A percentile compares a stretch with the other conserved stretches of the same genome.
phyloP scores from a whole-genome alignment of 768 basidiomycete species.

The Cystofilobasidium ferigula region DNA sequence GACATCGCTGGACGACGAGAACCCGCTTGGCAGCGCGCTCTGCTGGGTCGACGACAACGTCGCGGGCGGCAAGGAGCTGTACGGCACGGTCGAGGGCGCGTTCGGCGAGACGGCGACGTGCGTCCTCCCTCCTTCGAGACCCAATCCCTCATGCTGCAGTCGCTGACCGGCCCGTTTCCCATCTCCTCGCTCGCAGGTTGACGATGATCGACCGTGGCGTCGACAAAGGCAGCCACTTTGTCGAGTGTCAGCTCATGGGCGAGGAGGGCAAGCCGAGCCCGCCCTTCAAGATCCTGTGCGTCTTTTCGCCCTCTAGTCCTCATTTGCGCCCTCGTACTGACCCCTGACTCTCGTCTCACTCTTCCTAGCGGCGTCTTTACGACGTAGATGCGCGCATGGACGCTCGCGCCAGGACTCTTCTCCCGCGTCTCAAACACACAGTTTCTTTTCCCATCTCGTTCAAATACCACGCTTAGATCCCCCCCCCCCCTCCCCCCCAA shows the following conservation, averaged over 20 bases:
- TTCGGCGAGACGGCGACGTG: slow-evolving; percentile 56
- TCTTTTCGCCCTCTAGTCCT: background rate
- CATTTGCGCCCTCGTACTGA: background rate
- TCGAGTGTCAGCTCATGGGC: slow-evolving; percentile 78
- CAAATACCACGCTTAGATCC: too few relatives aligned
- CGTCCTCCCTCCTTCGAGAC: slow-evolving; percentile 36
- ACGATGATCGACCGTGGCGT: slow-evolving; percentile 79
- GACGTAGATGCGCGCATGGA: too few relatives aligned
- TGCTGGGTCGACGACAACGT: slow-evolving; percentile 99
- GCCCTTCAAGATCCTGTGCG: background rate
- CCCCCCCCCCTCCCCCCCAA: too few relatives aligned
- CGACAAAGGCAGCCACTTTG: slow-evolving; percentile 76
- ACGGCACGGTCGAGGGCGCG: slow-evolving; percentile 58
- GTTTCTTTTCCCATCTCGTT: too few relatives aligned
- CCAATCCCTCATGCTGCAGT: slow-evolving; percentile 6
- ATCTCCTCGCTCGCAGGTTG: slow-evolving; percentile 44
- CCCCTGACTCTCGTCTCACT: slow-evolving; percentile 56
- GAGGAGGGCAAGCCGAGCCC: slow-evolving; percentile 44
- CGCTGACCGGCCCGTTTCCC: slow-evolving; percentile 13
- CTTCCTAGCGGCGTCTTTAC: slow-evolving; percentile 75
- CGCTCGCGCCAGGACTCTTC: too few relatives aligned
- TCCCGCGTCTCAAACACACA: too few relatives aligned
- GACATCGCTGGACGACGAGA: slow-evolving; percentile 47
- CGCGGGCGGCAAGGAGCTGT: slow-evolving; percentile 59
- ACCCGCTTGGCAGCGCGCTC: slow-evolving; percentile 51